Evolutionary conservation across 116 monocot genomes (phyloP).

Genomic region (Posidonia oceanica): DNA sequence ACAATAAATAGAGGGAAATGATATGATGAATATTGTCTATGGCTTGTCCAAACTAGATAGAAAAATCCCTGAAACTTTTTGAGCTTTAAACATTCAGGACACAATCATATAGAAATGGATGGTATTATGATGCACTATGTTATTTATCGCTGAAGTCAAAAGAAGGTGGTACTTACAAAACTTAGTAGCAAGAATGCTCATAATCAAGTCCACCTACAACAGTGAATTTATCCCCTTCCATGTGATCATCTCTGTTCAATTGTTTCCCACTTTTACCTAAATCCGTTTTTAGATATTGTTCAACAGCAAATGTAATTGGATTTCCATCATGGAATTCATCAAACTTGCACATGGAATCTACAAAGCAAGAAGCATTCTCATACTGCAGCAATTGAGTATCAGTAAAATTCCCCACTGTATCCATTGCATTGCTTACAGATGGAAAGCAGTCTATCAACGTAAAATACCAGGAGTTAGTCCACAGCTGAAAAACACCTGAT

Average conservation of each 20-base stretch:
- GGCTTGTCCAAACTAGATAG: no score
- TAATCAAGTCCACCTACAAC: conserved; percentile 9
- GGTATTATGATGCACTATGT: no score
- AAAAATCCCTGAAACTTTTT: no score
- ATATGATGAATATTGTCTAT: no score
- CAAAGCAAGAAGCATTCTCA: conserved; percentile 44
- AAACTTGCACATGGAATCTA: no score
- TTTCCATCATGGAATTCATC: conserved; percentile 12
- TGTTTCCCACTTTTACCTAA: conserved; percentile 17
- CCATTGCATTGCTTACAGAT: conserved; percentile 21
- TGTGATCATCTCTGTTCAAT: conserved; percentile 10
- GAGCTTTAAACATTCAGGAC: no score
- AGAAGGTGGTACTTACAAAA: conserved; percentile 30
- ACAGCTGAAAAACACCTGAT: neutral
- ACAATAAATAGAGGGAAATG: no score
- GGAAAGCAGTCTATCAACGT: conserved; percentile 41
- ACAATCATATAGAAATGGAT: no score
- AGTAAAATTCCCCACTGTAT: conserved; percentile 13
- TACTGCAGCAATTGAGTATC: conserved; percentile 28
- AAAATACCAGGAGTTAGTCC: neutral
- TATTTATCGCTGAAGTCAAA: no score
- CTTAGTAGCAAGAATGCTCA: conserved; percentile 22
- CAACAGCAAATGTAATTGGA: conserved; percentile 26
- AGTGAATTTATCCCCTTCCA: conserved; percentile 13
- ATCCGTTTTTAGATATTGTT: conserved; percentile 43